phyloP scores from a whole-genome alignment of 768 basidiomycete genomes.

The Pleurotus pulmonarius region DNA sequence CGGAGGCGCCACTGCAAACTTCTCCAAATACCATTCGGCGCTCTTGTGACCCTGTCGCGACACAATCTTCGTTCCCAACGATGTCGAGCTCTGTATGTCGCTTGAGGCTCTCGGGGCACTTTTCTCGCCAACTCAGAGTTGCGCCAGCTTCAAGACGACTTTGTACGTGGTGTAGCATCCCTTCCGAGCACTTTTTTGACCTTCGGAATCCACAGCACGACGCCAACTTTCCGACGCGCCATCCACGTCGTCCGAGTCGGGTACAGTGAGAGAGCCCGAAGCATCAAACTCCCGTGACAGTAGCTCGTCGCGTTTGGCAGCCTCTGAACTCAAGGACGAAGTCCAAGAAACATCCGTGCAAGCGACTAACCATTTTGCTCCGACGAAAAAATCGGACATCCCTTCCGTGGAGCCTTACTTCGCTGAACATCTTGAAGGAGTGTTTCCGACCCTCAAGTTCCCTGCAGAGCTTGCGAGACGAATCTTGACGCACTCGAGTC shows the following conservation, averaged over 20 bases:
- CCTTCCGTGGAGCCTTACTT: constrained; percentile 21
- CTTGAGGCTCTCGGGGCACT: constrained; percentile 1
- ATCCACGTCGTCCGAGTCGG: neutral
- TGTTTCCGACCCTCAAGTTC: constrained; percentile 68
- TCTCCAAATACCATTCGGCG: no score
- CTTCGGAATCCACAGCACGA: neutral
- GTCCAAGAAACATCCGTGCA: neutral
- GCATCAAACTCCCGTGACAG: neutral
- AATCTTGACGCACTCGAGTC: constrained; percentile 76
- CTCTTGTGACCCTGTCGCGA: constrained; percentile 1
- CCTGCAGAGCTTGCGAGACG: constrained; percentile 67
- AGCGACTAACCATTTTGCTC: neutral
- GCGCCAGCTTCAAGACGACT: neutral
- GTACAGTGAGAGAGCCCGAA: neutral
- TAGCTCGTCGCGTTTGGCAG: constrained; percentile 1
- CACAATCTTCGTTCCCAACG: constrained; percentile 2
- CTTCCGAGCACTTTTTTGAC: neutral
- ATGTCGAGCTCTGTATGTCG: constrained; percentile 6
- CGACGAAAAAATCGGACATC: neutral
- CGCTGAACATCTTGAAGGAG: constrained; percentile 53
- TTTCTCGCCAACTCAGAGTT: neutral
- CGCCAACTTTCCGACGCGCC: neutral
- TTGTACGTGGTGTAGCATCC: neutral
- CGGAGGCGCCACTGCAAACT: no score
- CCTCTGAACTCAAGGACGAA: neutral